Base-by-base conservation (phyloP, 148 eudicot species). In the Cornus florida region DNA sequence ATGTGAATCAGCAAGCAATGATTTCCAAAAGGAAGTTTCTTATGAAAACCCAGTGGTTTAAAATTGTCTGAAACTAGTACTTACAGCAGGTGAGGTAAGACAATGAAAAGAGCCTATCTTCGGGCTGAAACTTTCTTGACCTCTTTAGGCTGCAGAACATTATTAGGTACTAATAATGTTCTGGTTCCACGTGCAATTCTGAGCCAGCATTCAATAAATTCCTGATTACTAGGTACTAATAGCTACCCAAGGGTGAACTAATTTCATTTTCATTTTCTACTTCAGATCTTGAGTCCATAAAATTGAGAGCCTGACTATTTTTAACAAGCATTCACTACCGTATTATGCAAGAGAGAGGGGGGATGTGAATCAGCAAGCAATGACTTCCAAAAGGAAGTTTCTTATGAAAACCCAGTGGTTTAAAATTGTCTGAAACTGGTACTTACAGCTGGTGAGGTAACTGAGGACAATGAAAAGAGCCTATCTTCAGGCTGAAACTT, bases 401-500 rank as follows among this genome's bases (percentile, higher is more conserved):
- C 17, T 53, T 12, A 62, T 4, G 8, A n/a, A n/a, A n/a, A 24
- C 23, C 5, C 22, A 12, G 19, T 20, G 22, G 66, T 62, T 62
- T 62, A 62, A 13, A 19, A 62, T 11, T 53, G 16, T 53, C 24
- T 24, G 32, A 38, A 75, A 76, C 59, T 76, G 22, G 16, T 87
- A 76, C 90, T 33, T 90, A 93, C 98, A 84, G 92, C 93, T 67
- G 95, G 98, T 39, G 98, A 92, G 67, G 92, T 90, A 79, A 90
- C 86, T 14, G 98, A 93, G 70, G 98, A 93, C 75, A 93, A 82
- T 53, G 96, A 93, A 80, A 92, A 93, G 35, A 93, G 82, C 82
- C 98, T 92, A 84, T 92, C 97, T 86, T 93, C 96, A 53, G 88
- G 90, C 88, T 92, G 98, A 78, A 93, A 90, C 87, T 92, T 93